Evolutionary conservation across 2,329 filamentous ascomycete genomes (phyloP), one percentile per base, ranked within the genome.

Genomic region (Graphilbum sp.): DNA sequence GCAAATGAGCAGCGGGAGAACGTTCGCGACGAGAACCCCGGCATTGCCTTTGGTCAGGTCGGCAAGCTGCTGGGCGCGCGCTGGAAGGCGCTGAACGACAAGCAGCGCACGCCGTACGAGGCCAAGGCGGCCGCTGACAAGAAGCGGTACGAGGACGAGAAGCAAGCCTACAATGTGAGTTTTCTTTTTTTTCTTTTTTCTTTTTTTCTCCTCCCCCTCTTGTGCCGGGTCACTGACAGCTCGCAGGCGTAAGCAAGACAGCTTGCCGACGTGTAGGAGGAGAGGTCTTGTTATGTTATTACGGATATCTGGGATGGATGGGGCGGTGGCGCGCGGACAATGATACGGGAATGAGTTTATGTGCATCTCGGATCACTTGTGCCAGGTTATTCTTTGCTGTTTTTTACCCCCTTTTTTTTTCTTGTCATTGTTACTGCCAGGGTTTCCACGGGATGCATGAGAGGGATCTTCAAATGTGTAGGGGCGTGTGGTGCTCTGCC

Each of bases 111-210:
- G 46, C 90, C 90, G 11, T 98, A 96, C 55, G 88, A 96, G 66
- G 82, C 84, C 59, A 96, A 96, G 79, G 90, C 90, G 56, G 84
- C 82, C 37, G 70, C 79, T 47, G 90, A 98, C 67, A 98, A 96
- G 84, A 94, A 96, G 79, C 80, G 90, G 45, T 98, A 96, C 59
- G 88, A 96, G 62, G 84, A 94, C 51, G 86, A 96, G 75, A 98
- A 98, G 75, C 79, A 80, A 49, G 82, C 75, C 48, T 98, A 93
- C 71, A 78, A 85, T 54, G 85, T 92, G 69, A 68, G 79, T 63
- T n/a, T 6, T 12, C 16, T 11, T 9, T 16, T 1, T 1, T 9
- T 12, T 11, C 21, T 27, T 30, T 15, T 35, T n/a, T 21, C 3
- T 13, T 9, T 15, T 3, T 6, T 6, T n/a, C n/a, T n/a, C n/a